Conservation (phyloP, 139 green algal species). For the Pleodorina starrii region DNA sequence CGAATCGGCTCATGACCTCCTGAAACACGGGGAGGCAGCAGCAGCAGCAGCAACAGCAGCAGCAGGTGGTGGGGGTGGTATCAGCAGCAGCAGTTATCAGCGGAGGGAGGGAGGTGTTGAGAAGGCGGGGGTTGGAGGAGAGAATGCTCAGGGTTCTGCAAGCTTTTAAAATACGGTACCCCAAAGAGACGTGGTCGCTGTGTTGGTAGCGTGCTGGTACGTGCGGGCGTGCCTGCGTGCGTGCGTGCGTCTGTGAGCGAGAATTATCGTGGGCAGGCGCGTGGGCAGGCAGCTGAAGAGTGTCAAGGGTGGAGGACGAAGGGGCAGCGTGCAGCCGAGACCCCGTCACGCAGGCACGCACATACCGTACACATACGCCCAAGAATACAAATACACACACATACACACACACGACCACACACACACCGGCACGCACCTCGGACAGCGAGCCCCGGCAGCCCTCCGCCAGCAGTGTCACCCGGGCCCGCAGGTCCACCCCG, state of each 20-base stretch:
- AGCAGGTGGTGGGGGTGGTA: background rate
- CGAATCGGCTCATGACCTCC: constrained; percentile 80
- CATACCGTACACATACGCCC: background rate
- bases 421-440: constrained; percentile 62
- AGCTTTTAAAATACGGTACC: no score
- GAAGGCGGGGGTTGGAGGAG: no score
- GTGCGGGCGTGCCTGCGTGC: background rate
- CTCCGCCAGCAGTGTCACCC: constrained; percentile 92
- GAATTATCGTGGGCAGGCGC: no score
- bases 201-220: no score
- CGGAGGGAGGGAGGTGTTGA: background rate
- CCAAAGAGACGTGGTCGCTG: no score
- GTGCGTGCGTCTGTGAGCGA: background rate
- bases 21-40: constrained; percentile 46
- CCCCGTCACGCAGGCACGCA: no score
- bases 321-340: no score
- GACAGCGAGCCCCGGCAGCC: constrained; percentile 92
- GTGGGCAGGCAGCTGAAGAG: no score
- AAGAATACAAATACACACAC: background rate
- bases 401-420: background rate
- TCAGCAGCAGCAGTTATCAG: background rate
- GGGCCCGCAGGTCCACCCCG: constrained; percentile 85
- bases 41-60: no score
- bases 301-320: no score
- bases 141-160: no score